A percentile compares a stretch with the other conserved stretches of the same genome.
Evolutionary conservation across 2,329 filamentous ascomycete species (phyloP).

Genomic region (Aspergillus luchuensis): DNA sequence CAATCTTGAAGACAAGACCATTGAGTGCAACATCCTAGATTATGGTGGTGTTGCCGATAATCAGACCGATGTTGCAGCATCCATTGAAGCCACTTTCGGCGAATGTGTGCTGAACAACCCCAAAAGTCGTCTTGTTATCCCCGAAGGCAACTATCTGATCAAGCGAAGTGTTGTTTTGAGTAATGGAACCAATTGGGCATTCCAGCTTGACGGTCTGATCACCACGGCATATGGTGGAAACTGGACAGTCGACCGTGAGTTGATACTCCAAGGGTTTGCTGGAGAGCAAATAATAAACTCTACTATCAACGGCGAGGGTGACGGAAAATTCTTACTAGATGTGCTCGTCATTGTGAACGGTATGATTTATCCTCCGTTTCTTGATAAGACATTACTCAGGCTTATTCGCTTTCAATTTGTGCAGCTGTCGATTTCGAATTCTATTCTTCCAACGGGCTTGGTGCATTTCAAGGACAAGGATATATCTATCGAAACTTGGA

Average conservation of each 20-base stretch:
- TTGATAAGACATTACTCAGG: too few species aligned
- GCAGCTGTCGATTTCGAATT: conserved; percentile 39
- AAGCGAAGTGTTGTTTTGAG: conserved; percentile 28
- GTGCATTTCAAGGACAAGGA: conserved; percentile 40
- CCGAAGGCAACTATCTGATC: conserved; percentile 32
- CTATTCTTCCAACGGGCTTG: conserved; percentile 36
- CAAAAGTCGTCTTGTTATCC: conserved; percentile 30
- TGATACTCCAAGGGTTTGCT: conserved; percentile 33
- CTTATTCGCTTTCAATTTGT: too few species aligned
- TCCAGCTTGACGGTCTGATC: conserved; percentile 39
- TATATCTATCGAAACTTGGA: conserved; percentile 35
- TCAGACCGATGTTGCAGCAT: conserved; percentile 33
- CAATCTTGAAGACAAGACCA: conserved; percentile 27
- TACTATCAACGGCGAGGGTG: conserved; percentile 39
- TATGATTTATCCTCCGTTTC: neutral
- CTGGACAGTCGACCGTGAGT: conserved; percentile 31
- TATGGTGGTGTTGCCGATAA: conserved; percentile 35
- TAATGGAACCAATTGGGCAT: conserved; percentile 38
- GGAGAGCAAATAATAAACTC: conserved; percentile 30
- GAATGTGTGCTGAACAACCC: conserved; percentile 25
- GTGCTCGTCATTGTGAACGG: conserved; percentile 36
- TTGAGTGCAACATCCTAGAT: conserved; percentile 37
- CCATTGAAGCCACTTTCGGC: conserved; percentile 31
- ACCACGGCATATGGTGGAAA: conserved; percentile 33
- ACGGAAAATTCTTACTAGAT: conserved; percentile 32